Base-by-base conservation (phyloP, 1,284 basidiomycete genomes). In the Cryptococcus sp. region DNA sequence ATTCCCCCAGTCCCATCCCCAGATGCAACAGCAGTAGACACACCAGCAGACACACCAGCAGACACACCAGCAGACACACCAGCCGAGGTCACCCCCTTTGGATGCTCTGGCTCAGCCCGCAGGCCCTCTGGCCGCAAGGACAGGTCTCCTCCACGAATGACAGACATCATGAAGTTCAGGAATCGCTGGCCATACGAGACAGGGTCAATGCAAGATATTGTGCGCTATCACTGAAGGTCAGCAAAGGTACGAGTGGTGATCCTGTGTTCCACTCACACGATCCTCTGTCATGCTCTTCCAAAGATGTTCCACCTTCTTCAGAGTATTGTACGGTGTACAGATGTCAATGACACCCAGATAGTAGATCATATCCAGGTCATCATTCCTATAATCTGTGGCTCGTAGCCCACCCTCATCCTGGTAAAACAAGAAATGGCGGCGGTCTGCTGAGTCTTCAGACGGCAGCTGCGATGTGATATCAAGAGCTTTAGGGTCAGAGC, bases 271-370 rank as follows among this genome's bases (percentile, higher is more conserved):
- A 84, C 89, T 75, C 65, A 94, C 91, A 63, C 87, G 79, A 80
- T 95, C 91, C 48, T 88, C 87, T 23, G 83, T 84, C 65, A 97
- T 76, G 15, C 91, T 89, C 78, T 97, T 97, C 89, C 91, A 98
- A 58, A 89, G 80, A 73, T 91, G 87, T 78, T 98, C 96, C 39
- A 88, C 65, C 70, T 85, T 86, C 82, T 98, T 98, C 61, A 84
- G 71, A 16, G 77, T 68, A 36, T 81, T 85, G 76, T 92, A 98
- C 6, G 92, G 93, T 33, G 95, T 98, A 61, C 93, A 79, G 66
- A 95, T 95, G 76, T 97, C 93, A 68, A 97, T 97, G 48, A 96
- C 83, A 24, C 92, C 92, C 18, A 95, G 80, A 76, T 98, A 98
- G 78, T 98, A 98, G 59, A 98, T 89, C 50, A 84, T 84, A 64